Percentiles rank a stretch among this genome's conserved stretches.
phyloP scores from a whole-genome alignment of 805 yeast genomes.

The Hermanozyma aechmeae region DNA sequence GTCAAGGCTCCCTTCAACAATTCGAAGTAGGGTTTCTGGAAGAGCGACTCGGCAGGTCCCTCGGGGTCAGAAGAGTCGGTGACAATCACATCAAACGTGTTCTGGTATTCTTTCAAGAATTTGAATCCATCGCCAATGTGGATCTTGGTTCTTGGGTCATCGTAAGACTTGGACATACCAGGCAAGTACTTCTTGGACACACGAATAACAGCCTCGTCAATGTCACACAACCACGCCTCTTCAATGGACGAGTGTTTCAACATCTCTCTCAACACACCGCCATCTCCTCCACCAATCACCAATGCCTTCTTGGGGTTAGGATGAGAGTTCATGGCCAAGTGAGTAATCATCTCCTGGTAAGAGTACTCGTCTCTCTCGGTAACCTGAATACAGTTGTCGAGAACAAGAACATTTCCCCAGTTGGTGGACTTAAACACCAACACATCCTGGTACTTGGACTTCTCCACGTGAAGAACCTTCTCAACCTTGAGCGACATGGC shows the following conservation, averaged over 20 bases:
- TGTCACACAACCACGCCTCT: slow-evolving; percentile 87
- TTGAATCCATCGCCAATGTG: slow-evolving; percentile 98
- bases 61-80: slow-evolving; percentile 98
- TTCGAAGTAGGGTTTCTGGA: slow-evolving; percentile 87
- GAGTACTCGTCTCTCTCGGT: slow-evolving; percentile 97
- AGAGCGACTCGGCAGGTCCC: slow-evolving; percentile 92
- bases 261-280: slow-evolving; percentile 93
- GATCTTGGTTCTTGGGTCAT: slow-evolving; percentile 82
- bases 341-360: slow-evolving; percentile 97
- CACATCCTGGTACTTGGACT: slow-evolving; percentile 88
- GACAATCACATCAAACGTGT: slow-evolving; percentile 88
- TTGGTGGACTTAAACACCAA: slow-evolving; percentile 86
- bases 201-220: slow-evolving; percentile 86
- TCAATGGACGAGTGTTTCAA: slow-evolving; percentile 83
- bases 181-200: slow-evolving; percentile 85
- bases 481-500: slow-evolving; percentile 90
- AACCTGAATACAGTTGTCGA: slow-evolving; percentile 92
- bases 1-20: slow-evolving; percentile 82
- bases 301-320: slow-evolving; percentile 89
- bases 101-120: slow-evolving; percentile 73
- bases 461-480: slow-evolving; percentile 73
- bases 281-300: slow-evolving; percentile 98
- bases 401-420: slow-evolving; percentile 91
- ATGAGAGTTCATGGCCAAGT: slow-evolving; percentile 85
- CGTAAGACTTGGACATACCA: slow-evolving; percentile 72